A percentile compares a stretch with the other conserved stretches of the same genome.
Conservation (phyloP, 306 rosid genomes). For the Cicer pinnatifidum region DNA sequence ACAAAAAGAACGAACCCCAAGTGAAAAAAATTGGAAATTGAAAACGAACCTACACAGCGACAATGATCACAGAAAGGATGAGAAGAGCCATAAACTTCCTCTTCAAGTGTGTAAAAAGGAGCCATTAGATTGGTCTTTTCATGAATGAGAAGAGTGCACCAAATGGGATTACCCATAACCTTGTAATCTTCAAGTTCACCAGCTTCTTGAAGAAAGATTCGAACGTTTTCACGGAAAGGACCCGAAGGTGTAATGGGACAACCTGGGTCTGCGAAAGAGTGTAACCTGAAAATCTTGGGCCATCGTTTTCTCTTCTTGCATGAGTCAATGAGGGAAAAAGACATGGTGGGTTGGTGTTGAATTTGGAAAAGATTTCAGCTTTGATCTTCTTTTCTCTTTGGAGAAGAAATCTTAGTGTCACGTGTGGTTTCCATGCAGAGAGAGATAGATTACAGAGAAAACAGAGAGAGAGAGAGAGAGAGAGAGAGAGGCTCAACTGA, state of each 20-base stretch:
- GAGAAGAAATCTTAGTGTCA: constrained; percentile 28
- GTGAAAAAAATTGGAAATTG: neutral
- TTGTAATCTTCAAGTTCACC: constrained; percentile 62
- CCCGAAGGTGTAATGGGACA: constrained; percentile 53
- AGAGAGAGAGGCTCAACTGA: constrained; percentile 22
- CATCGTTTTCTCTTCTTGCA: constrained; percentile 71
- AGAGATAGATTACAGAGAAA: neutral
- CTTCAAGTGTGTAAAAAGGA: constrained; percentile 84
- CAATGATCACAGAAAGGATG: constrained; percentile 78
- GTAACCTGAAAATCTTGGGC: constrained; percentile 65
- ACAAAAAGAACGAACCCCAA: neutral
- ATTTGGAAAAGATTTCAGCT: constrained; percentile 5
- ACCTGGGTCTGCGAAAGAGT: constrained; percentile 68
- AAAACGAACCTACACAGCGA: constrained; percentile 62
- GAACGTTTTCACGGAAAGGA: constrained; percentile 73
- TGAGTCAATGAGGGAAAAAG: constrained; percentile 60
- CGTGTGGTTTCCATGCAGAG: constrained; percentile 20
- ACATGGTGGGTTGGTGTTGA: constrained; percentile 47
- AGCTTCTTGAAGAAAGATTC: constrained; percentile 68
- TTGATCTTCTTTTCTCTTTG: constrained; percentile 15
- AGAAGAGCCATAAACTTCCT: constrained; percentile 56
- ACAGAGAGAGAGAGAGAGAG: neutral
- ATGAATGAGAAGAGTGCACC: constrained; percentile 80
- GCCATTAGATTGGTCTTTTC: constrained; percentile 56
- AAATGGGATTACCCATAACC: constrained; percentile 61